phyloP scores from a whole-genome alignment of 345 rosid species.

The Tarenaya hassleriana region DNA sequence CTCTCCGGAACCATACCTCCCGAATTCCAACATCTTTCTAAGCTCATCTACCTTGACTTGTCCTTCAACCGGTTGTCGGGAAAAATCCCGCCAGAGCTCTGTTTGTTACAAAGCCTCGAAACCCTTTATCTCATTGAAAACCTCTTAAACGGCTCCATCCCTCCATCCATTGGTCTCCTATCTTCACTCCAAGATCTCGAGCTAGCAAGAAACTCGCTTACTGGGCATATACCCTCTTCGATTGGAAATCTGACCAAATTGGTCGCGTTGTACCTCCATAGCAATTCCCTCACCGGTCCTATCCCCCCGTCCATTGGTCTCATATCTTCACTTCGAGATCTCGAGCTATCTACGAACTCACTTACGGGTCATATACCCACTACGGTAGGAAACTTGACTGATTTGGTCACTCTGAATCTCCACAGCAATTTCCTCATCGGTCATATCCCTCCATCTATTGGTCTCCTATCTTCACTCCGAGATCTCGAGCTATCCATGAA shows the following conservation, averaged over 20 bases:
- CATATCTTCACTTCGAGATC: slow-evolving; percentile 26
- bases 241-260: slow-evolving; percentile 31
- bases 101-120: no score
- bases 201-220: slow-evolving; percentile 26
- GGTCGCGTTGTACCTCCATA: slow-evolving; percentile 29
- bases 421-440: slow-evolving; percentile 27
- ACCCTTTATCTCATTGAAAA: no score
- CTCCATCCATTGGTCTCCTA: slow-evolving; percentile 28
- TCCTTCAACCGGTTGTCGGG: slow-evolving; percentile 33
- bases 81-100: slow-evolving; percentile 32
- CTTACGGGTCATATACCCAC: slow-evolving; percentile 34
- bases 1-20: slow-evolving; percentile 33
- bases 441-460: slow-evolving; percentile 30
- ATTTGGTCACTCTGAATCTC: slow-evolving; percentile 30
- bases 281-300: slow-evolving; percentile 27
- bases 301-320: slow-evolving; percentile 32
- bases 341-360: slow-evolving; percentile 26
- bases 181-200: slow-evolving; percentile 25
- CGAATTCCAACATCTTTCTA: slow-evolving; percentile 29
- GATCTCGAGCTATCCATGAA: slow-evolving; percentile 31
- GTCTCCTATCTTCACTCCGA: slow-evolving; percentile 33
- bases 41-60: slow-evolving; percentile 35
- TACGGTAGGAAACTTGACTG: slow-evolving; percentile 30
- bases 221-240: slow-evolving; percentile 32
- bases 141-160: no score